Evolutionary conservation across 2,329 filamentous ascomycete genomes (phyloP).

Genomic region (Trichoderma asperellum): DNA sequence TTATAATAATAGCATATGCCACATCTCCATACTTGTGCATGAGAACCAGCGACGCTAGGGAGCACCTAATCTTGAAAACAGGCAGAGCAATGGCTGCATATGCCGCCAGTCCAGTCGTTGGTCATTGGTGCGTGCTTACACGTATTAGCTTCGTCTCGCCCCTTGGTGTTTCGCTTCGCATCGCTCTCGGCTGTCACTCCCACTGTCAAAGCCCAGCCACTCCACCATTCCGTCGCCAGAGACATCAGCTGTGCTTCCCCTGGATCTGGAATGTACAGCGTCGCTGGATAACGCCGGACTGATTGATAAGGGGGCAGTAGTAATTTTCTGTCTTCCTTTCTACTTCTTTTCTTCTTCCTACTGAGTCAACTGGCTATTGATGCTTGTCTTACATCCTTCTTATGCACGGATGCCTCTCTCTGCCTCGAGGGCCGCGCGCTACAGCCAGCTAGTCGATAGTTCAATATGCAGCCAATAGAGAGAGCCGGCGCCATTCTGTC

Average conservation of each 20-base stretch:
- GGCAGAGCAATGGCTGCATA: background rate
- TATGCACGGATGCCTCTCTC: slow-evolving; percentile 24
- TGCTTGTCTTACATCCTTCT: background rate
- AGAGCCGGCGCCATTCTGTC: slow-evolving; percentile 10
- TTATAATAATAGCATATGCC: too few relatives aligned
- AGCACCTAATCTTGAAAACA: background rate
- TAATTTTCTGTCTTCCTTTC: background rate
- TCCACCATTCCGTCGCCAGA: slow-evolving; percentile 19
- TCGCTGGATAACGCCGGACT: background rate
- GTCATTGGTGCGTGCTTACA: background rate
- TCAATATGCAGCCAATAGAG: slow-evolving; percentile 21
- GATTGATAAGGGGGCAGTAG: background rate
- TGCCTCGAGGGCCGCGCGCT: slow-evolving; percentile 12
- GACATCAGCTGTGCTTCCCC: slow-evolving; percentile 14
- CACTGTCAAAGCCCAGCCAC: background rate
- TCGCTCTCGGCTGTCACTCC: slow-evolving; percentile 21
- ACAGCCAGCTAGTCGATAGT: slow-evolving; percentile 9
- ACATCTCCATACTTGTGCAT: background rate
- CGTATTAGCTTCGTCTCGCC: slow-evolving; percentile 6
- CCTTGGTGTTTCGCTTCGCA: background rate
- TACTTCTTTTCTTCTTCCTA: background rate
- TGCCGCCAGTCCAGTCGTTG: background rate
- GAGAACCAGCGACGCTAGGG: background rate
- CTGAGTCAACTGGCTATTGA: background rate
- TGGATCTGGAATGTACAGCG: slow-evolving; percentile 16